Evolutionary conservation across 2,329 filamentous ascomycete species (phyloP).

Genomic region (Madurella fahalii): DNA sequence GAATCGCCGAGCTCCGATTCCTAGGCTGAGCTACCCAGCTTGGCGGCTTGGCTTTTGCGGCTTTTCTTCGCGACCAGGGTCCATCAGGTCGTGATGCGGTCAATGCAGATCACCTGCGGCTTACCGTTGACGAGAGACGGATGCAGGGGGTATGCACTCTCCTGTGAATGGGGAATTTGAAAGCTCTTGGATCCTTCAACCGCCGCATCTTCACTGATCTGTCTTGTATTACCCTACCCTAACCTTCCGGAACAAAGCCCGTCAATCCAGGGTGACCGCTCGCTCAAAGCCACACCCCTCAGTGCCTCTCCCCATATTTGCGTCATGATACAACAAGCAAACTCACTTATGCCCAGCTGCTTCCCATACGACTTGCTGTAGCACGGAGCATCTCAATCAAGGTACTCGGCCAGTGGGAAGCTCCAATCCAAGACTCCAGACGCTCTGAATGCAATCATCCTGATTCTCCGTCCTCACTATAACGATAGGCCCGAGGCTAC

Average conservation of each 20-base stretch:
- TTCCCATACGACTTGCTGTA: neutral
- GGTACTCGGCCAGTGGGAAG: neutral
- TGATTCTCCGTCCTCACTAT: neutral
- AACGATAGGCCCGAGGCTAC: neutral
- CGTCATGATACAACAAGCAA: neutral
- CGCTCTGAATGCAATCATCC: neutral
- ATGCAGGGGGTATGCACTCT: neutral
- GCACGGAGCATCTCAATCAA: neutral
- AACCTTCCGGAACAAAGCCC: neutral
- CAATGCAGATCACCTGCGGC: neutral
- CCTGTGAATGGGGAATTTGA: neutral
- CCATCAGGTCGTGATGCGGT: neutral
- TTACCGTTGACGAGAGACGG: neutral
- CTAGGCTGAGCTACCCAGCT: conserved; percentile 3
- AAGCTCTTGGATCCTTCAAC: neutral
- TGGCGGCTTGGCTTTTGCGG: conserved; percentile 9
- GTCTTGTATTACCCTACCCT: neutral
- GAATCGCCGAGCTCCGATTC: conserved; percentile 16
- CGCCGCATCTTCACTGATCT: neutral
- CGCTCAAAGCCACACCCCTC: neutral
- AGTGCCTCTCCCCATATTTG: neutral
- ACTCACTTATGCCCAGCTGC: neutral
- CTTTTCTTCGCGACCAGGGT: conserved; percentile 2
- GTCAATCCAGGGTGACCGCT: neutral
- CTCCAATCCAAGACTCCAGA: neutral